phyloP scores from a whole-genome alignment of 805 yeast genomes.

The Metschnikowia dekortorum region DNA sequence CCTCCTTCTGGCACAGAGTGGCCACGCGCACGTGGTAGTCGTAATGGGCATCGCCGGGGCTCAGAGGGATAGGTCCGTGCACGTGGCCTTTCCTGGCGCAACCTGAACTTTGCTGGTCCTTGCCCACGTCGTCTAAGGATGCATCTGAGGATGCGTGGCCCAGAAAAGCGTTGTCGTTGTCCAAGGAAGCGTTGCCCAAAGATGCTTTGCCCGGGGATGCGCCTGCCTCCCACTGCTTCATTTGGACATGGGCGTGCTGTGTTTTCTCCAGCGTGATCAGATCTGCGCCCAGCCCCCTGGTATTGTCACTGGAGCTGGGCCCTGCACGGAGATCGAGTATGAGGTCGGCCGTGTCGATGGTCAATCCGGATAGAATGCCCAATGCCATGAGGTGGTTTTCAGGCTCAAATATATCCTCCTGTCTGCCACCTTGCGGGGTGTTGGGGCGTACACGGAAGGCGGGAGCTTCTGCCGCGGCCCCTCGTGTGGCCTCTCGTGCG shows the following conservation, averaged over 20 bases:
- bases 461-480: too few relatives aligned
- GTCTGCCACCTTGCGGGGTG: background rate
- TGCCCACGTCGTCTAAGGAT: too few relatives aligned
- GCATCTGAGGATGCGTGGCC: too few relatives aligned
- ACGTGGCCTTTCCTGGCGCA: background rate
- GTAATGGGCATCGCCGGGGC: background rate
- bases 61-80: background rate
- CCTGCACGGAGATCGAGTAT: background rate
- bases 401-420: background rate
- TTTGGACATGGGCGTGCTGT: background rate
- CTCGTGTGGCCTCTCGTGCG: background rate
- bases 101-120: background rate
- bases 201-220: background rate
- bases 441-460: background rate
- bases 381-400: background rate
- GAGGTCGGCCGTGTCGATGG: background rate
- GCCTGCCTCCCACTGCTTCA: background rate
- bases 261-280: background rate
- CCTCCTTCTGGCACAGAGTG: background rate
- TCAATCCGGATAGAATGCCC: background rate
- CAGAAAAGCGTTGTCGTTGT: background rate
- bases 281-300: background rate
- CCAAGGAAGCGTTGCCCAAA: background rate
- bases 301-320: background rate
- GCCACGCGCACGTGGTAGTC: constrained; percentile 1